Percentiles rank a stretch among this genome's conserved stretches.
These are phyloP conservation scores for Phaseolus lunatus DNA, from an alignment of 306 rosid species.

Conservation along the genomic window DNA sequence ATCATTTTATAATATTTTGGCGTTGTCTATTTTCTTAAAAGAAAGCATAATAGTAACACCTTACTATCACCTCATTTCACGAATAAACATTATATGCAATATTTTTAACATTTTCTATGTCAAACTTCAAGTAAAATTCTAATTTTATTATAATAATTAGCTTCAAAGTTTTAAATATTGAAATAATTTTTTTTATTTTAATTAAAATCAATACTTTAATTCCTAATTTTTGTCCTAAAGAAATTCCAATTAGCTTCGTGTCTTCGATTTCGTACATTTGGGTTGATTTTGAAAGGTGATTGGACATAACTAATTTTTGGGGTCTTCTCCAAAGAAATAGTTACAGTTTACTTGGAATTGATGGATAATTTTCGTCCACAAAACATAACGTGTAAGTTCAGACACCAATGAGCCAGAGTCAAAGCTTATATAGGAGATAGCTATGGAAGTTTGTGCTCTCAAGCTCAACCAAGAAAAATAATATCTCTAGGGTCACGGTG, in stretches of 20 bases:
- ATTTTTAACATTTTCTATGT: not conserved
- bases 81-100: not conserved
- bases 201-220: not conserved
- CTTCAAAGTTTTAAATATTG: not conserved
- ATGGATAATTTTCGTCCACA: not conserved
- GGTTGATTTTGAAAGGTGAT: not conserved
- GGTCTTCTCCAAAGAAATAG: not conserved
- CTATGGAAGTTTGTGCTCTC: not conserved
- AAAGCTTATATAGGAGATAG: too few relatives aligned
- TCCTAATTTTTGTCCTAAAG: not conserved
- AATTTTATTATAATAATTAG: not conserved
- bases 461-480: constrained; percentile 22
- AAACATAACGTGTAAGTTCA: not conserved
- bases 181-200: not conserved
- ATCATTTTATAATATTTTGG: too few relatives aligned
- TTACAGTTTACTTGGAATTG: not conserved
- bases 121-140: not conserved
- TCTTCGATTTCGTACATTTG: not conserved
- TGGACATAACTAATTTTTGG: not conserved
- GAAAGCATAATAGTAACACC: too few relatives aligned
- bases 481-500: constrained; percentile 38
- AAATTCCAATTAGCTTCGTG: not conserved
- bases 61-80: not conserved
- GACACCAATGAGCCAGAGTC: not conserved
- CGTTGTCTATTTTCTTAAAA: too few relatives aligned